Conservation (phyloP, 495 filamentous ascomycete species). For the Penicillium steckii region DNA sequence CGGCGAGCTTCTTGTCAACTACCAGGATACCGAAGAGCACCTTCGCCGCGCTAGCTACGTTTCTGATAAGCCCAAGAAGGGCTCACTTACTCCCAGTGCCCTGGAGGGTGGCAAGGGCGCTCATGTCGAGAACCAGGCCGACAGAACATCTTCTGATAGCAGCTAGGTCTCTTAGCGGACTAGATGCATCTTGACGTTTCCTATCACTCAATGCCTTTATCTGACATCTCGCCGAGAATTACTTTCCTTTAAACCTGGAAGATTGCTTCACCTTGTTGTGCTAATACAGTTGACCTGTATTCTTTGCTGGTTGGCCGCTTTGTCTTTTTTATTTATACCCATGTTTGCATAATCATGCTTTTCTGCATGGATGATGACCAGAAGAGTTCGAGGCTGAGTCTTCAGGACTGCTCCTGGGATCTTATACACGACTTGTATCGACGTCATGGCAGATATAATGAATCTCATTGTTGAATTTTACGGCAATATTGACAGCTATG, state of each 20-base stretch:
- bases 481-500: no score
- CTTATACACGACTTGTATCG: constrained; percentile 7
- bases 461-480: no score
- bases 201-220: no score
- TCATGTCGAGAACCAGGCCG: constrained; percentile 17
- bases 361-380: constrained; percentile 4
- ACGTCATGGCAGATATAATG: constrained; percentile 9
- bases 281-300: constrained; percentile 2
- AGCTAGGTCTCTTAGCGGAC: not conserved
- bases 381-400: not conserved
- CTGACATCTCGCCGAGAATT: not conserved
- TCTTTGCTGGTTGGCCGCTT: not conserved
- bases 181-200: no score
- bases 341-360: constrained; percentile 6
- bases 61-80: constrained; percentile 26
- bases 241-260: not conserved
- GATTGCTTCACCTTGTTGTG: not conserved
- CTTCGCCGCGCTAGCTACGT: constrained; percentile 27
- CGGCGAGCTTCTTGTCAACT: constrained; percentile 61
- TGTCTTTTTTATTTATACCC: constrained; percentile 10
- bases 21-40: constrained; percentile 53
- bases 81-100: constrained; percentile 5
- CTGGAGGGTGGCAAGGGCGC: constrained; percentile 28
- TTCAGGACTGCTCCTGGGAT: not conserved
- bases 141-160: constrained; percentile 13